Conservation (phyloP, 495 filamentous ascomycete species). For the Extremus antarcticus region DNA sequence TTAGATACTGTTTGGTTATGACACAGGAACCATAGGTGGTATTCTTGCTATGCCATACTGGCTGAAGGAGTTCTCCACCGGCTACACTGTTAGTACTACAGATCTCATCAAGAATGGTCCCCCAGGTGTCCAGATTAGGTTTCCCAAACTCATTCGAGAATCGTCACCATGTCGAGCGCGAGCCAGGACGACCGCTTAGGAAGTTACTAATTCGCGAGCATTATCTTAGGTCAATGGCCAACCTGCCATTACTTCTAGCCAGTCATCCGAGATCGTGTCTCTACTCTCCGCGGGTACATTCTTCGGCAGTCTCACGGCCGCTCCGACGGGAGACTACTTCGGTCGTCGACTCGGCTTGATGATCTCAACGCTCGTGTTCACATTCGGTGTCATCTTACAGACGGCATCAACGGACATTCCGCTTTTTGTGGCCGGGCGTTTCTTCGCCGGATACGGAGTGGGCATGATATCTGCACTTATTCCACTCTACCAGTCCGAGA, state of each 20-base stretch:
- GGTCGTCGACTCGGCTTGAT: constrained; percentile 67
- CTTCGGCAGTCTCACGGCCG: constrained; percentile 65
- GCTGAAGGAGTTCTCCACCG: constrained; percentile 59
- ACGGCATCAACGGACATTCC: constrained; percentile 40
- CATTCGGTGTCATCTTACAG: constrained; percentile 71
- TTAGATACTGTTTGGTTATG: constrained; percentile 52
- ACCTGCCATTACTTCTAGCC: too few relatives aligned
- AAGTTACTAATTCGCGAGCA: too few relatives aligned
- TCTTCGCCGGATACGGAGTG: constrained; percentile 35
- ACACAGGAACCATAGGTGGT: constrained; percentile 80
- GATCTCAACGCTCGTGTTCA: constrained; percentile 59
- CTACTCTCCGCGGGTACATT: constrained; percentile 86
- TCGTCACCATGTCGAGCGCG: too few relatives aligned
- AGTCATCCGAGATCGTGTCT: constrained; percentile 40
- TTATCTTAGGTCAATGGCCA: too few relatives aligned
- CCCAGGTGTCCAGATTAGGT: too few relatives aligned
- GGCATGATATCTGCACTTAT: constrained; percentile 38
- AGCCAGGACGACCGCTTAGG: too few relatives aligned
- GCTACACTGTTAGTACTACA: too few relatives aligned
- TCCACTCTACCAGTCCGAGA: constrained; percentile 40
- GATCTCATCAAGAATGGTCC: too few relatives aligned
- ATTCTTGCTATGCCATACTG: constrained; percentile 77
- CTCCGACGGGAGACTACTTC: constrained; percentile 57
- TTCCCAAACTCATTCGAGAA: too few relatives aligned
- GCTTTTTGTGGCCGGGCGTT: constrained; percentile 33